Base-by-base conservation (phyloP, 208 protist species). In the Wallacemonas sp. region DNA sequence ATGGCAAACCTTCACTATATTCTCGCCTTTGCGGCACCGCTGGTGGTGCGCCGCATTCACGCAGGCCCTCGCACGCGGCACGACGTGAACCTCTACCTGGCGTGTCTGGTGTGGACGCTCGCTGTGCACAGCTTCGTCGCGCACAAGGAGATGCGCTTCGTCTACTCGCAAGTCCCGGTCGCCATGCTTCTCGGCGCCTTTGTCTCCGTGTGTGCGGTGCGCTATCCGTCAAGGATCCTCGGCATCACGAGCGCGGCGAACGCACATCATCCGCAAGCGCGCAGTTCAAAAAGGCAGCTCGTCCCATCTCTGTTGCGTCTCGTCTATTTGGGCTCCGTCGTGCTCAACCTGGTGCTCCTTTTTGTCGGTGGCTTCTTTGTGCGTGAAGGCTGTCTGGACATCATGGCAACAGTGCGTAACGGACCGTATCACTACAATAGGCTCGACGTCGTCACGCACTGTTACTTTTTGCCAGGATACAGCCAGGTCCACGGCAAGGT, bases 101-200 rank as follows among this genome's bases (percentile, higher is more conserved):
- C 3, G 3, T 38, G 71, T 33, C n/a, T 80, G 17, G 17, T 76
- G 5, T 93, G 75, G 47, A 78, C 74, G 9, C n/a, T 98, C 8
- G 1, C 64, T 0, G 49, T 81, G n/a, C 89, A 97, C 68, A 96
- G 86, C 52, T 54, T 86, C 8, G 70, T 98, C 23, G 64, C 57
- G 0, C 97, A 98, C 80, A 98, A 98, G 65, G 97, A 98, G 67
- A 95, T 97, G 70, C 86, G 97, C 48, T 97, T 97, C 70, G 38
- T 96, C 17, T 87, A 84, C 54, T 58, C 78, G 3, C 62, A 92
- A 16, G 47, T 94, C 0, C 77, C 87, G 24, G 12, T 92, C 4
- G 24, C 52, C 26, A 48, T 94, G 27, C 26, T 95, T 5, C 48
- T 92, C 11, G 64, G 61, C 3, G 80, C 70, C 23, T 72, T 88